These are phyloP conservation scores for Warburgia ugandensis DNA, from an alignment of 164 flowering plant genomes.

Conservation along the genomic window DNA sequence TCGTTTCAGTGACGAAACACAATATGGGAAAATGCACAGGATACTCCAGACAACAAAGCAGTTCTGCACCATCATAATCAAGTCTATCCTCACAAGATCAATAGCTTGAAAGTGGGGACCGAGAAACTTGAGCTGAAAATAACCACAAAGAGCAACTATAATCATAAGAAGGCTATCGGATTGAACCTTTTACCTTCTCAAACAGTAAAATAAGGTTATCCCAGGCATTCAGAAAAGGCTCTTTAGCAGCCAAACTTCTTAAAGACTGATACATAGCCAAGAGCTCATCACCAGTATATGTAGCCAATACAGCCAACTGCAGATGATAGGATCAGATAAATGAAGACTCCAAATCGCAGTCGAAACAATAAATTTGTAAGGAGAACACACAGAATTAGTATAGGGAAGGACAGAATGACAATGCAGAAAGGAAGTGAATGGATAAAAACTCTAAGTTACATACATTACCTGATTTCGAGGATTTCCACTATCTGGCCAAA, in stretches of 20 bases:
- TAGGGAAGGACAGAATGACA: background rate
- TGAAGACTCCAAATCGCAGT: slow-evolving; percentile 4
- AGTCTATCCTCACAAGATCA: too few species aligned
- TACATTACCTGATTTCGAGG: slow-evolving; percentile 94
- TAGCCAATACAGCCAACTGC: slow-evolving; percentile 83
- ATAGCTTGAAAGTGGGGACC: too few species aligned
- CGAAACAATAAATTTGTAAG: background rate
- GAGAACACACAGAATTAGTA: too few species aligned
- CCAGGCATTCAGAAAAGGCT: slow-evolving; percentile 86
- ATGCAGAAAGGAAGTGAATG: background rate
- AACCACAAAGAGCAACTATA: too few species aligned
- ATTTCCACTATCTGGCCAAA: slow-evolving; percentile 82
- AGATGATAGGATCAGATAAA: slow-evolving; percentile 15
- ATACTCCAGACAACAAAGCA: too few species aligned
- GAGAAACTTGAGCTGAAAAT: too few species aligned
- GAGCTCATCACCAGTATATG: slow-evolving; percentile 67
- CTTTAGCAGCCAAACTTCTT: slow-evolving; percentile 74
- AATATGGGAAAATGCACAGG: too few species aligned
- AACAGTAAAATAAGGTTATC: slow-evolving; percentile 63
- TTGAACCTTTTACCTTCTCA: slow-evolving; percentile 83
- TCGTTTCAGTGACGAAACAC: too few species aligned
- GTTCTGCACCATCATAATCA: too few species aligned
- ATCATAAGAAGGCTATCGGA: too few species aligned
- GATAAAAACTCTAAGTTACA: background rate
- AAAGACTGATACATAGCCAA: slow-evolving; percentile 74